Conservation (phyloP, 768 basidiomycete genomes). For the Pleurotus cornucopiae region DNA sequence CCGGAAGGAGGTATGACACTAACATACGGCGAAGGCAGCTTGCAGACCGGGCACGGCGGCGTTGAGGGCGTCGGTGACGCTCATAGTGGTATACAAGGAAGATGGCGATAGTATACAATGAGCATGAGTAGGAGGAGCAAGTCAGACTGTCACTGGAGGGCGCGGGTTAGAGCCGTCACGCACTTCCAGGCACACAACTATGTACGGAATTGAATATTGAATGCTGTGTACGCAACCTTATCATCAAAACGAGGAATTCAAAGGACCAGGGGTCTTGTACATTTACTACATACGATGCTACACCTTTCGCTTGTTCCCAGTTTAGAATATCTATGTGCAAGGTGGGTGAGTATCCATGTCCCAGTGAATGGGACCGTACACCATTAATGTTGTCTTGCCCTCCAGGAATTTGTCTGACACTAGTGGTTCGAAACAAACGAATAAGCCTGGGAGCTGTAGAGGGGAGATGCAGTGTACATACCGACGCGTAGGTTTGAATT, state of each 20-base stretch:
- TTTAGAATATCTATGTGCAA: constrained; percentile 19
- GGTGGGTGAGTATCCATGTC: not conserved
- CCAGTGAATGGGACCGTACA: constrained; percentile 20
- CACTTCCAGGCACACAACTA: too few species aligned
- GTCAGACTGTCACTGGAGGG: not conserved
- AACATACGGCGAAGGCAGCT: constrained; percentile 21
- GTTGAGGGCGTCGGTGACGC: not conserved
- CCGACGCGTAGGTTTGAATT: constrained; percentile 72
- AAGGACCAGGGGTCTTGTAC: too few species aligned
- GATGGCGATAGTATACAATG: constrained; percentile 2
- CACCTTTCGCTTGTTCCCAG: too few species aligned
- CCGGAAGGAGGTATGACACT: constrained; percentile 8
- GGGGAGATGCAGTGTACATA: constrained; percentile 21
- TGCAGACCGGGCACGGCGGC: constrained; percentile 23
- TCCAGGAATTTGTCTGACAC: constrained; percentile 67
- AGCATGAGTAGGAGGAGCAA: not conserved
- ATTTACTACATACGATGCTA: too few species aligned
- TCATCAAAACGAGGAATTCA: too few species aligned
- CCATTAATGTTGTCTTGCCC: constrained; percentile 56
- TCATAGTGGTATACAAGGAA: not conserved
- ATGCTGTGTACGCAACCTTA: too few species aligned
- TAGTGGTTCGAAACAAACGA: constrained; percentile 18
- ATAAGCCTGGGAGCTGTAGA: not conserved
- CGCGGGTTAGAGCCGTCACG: too few species aligned
- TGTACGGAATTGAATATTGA: too few species aligned